Evolutionary conservation across 768 basidiomycete species (phyloP).

Genomic region (Lentinula sp.): DNA sequence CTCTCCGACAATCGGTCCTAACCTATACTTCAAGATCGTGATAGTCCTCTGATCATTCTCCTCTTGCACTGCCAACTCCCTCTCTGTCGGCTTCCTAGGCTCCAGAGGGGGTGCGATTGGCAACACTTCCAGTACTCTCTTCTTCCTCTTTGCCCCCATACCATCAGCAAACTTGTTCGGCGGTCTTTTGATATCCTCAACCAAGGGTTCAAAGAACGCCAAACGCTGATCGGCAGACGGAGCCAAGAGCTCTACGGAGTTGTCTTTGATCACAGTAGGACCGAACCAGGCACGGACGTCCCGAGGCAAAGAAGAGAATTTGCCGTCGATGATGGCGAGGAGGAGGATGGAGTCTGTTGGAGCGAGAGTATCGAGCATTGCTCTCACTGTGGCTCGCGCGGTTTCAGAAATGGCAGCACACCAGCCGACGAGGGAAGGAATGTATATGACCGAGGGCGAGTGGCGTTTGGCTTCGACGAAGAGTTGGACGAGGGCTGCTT

Average conservation of each 20-base stretch:
- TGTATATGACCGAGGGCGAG: slow-evolving; percentile 93
- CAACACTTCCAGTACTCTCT: slow-evolving; percentile 78
- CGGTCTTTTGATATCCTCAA: slow-evolving; percentile 64
- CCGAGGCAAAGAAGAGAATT: slow-evolving; percentile 57
- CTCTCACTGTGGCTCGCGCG: slow-evolving; percentile 75
- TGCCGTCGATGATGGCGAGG: slow-evolving; percentile 82
- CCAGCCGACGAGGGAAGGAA: slow-evolving; percentile 86
- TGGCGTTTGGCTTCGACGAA: slow-evolving; percentile 97
- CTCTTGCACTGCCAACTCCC: slow-evolving; percentile 76
- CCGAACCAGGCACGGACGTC: slow-evolving; percentile 96
- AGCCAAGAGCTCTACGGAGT: slow-evolving; percentile 39
- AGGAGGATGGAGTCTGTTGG: slow-evolving; percentile 93
- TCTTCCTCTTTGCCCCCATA: slow-evolving; percentile 55
- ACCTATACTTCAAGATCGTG: slow-evolving; percentile 80
- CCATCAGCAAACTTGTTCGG: slow-evolving; percentile 91
- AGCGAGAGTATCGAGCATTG: slow-evolving; percentile 86
- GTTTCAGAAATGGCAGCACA: slow-evolving; percentile 80
- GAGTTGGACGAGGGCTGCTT: slow-evolving; percentile 90
- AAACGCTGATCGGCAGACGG: slow-evolving; percentile 54
- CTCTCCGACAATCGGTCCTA: slow-evolving; percentile 85
- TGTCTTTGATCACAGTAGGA: slow-evolving; percentile 59
- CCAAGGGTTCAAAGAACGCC: slow-evolving; percentile 70
- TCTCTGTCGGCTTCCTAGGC: slow-evolving; percentile 73
- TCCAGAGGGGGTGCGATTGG: slow-evolving; percentile 88
- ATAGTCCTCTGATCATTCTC: slow-evolving; percentile 76